Percentiles rank a stretch among this genome's conserved stretches.
Conservation (phyloP, 2,329 filamentous ascomycete species). For the Calcarisporium arbuscula region DNA sequence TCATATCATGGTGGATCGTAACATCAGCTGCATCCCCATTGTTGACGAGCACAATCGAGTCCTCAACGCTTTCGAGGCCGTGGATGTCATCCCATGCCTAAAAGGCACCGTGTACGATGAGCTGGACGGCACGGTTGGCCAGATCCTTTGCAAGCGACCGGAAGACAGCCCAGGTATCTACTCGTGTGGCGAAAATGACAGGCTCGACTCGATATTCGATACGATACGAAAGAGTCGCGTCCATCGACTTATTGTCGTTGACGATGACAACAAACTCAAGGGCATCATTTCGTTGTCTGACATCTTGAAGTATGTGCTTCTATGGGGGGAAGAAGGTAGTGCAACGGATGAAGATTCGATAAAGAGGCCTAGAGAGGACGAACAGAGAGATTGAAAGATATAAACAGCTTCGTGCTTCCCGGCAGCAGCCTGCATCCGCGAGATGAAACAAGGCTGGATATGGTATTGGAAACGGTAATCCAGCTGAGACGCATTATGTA, state of each 20-base stretch:
- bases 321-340: conserved; percentile 63
- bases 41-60: conserved; percentile 71
- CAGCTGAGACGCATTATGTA: too few relatives aligned
- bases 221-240: conserved; percentile 93
- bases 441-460: too few relatives aligned
- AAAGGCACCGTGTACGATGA: conserved; percentile 92
- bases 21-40: conserved; percentile 92
- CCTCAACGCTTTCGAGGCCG: conserved; percentile 94
- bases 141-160: conserved; percentile 78
- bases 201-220: conserved; percentile 92
- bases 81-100: conserved; percentile 94
- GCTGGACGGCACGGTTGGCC: conserved; percentile 76
- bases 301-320: conserved; percentile 88
- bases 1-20: conserved; percentile 83
- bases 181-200: conserved; percentile 86
- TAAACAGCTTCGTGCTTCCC: too few relatives aligned
- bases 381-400: background rate
- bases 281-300: conserved; percentile 92
- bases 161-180: conserved; percentile 96
- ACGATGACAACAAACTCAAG: conserved; percentile 78
- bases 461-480: too few relatives aligned
- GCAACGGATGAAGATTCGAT: background rate
- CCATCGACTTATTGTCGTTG: conserved; percentile 86
- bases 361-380: conserved; percentile 1
- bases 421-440: too few relatives aligned